phyloP scores from a whole-genome alignment of 2,329 filamentous ascomycete genomes.

The Fusarium stilboides region DNA sequence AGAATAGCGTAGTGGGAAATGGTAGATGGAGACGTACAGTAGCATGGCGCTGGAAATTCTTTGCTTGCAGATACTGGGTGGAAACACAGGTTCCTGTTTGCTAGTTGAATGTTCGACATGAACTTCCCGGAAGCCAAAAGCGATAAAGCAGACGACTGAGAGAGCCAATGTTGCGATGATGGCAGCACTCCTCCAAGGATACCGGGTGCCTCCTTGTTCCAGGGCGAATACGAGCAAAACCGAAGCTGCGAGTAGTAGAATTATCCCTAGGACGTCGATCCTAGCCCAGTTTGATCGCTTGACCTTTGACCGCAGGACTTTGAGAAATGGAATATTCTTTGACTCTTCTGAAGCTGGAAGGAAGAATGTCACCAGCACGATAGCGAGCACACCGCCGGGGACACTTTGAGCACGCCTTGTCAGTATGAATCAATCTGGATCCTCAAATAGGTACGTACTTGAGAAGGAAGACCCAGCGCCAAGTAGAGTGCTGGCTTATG shows the following conservation, averaged over 20 bases:
- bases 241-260: constrained; percentile 7
- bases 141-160: not conserved
- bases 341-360: constrained; percentile 14
- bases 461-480: constrained; percentile 25
- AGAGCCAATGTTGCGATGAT: not conserved
- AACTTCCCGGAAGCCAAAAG: not conserved
- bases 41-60: constrained; percentile 22
- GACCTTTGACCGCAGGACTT: not conserved
- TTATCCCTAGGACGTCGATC: constrained; percentile 5
- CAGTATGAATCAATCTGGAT: not conserved
- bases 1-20: not conserved
- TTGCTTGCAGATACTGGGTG: constrained; percentile 18
- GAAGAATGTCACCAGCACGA: constrained; percentile 1
- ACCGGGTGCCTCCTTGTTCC: constrained; percentile 12
- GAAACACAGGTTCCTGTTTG: constrained; percentile 16
- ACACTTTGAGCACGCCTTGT: not conserved
- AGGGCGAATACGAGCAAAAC: constrained; percentile 14
- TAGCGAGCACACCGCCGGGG: constrained; percentile 5
- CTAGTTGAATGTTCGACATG: not conserved
- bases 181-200: constrained; percentile 5
- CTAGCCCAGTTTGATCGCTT: constrained; percentile 5
- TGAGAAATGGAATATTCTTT: not conserved
- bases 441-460: not conserved
- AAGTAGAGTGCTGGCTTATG: constrained; percentile 18
- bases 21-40: not conserved